Percentiles rank a stretch among this genome's conserved stretches.
Evolutionary conservation across 257 asterid species (phyloP).

Genomic region (Solanum chmielewskii): DNA sequence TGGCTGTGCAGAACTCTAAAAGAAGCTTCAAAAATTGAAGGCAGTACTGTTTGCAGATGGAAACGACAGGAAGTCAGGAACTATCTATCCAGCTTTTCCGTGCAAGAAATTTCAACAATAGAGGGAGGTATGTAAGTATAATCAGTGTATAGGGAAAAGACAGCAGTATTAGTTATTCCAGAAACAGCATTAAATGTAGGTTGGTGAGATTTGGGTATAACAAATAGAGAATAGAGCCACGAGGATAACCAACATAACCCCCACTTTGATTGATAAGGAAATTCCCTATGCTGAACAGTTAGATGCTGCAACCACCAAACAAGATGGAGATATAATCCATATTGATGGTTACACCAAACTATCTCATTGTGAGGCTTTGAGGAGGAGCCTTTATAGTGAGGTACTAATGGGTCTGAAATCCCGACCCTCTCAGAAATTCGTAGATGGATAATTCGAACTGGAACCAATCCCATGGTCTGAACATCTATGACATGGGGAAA

Average conservation of each 20-base stretch:
- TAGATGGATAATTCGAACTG: neutral
- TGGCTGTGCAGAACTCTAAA: neutral
- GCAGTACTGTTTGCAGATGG: neutral
- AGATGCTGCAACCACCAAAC: neutral
- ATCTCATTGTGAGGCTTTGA: neutral
- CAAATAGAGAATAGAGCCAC: neutral
- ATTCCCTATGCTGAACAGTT: neutral
- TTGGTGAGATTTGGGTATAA: neutral
- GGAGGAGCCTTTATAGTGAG: neutral
- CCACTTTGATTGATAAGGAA: neutral
- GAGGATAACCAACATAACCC: neutral
- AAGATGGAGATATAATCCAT: neutral
- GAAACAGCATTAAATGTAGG: neutral
- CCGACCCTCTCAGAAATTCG: neutral
- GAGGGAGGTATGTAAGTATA: neutral
- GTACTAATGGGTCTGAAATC: neutral
- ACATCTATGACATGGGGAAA: neutral
- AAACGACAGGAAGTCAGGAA: neutral
- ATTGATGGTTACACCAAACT: neutral
- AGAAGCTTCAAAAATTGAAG: neutral
- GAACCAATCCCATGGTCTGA: neutral
- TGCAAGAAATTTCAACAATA: neutral
- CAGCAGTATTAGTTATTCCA: neutral
- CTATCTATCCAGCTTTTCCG: neutral
- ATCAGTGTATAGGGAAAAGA: neutral